phyloP scores from a whole-genome alignment of 129 eudicot genomes.

The Calendula officinalis region DNA sequence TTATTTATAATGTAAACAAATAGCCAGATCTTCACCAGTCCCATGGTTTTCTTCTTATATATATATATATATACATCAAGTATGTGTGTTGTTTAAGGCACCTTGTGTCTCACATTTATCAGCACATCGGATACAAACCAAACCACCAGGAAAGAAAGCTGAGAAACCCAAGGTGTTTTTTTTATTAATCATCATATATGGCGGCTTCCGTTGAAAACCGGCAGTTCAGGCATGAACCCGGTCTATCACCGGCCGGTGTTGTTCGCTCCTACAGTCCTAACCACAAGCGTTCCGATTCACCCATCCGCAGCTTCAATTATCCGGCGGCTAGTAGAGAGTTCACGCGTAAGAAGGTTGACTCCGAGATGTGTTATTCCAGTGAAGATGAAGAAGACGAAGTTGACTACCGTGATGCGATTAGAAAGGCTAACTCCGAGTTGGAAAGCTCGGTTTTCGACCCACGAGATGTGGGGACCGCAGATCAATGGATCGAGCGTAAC shows the following conservation, averaged over 20 bases:
- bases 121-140: constrained; percentile 22
- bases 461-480: constrained; percentile 71
- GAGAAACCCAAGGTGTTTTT: neutral
- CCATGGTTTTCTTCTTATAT: neutral
- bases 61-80: constrained; percentile 14
- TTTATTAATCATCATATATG: constrained; percentile 28
- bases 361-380: constrained; percentile 29
- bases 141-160: neutral
- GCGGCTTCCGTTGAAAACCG: constrained; percentile 90
- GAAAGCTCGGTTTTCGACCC: constrained; percentile 61
- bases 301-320: constrained; percentile 37
- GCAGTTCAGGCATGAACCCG: constrained; percentile 51
- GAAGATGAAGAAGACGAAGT: constrained; percentile 37
- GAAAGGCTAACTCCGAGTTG: constrained; percentile 47
- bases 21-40: constrained; percentile 4
- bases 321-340: constrained; percentile 20
- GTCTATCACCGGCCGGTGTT: constrained; percentile 32
- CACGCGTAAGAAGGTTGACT: neutral
- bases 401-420: constrained; percentile 33
- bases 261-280: constrained; percentile 32
- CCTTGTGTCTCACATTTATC: constrained; percentile 29
- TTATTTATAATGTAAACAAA: constrained; percentile 1
- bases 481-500: constrained; percentile 79
- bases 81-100: constrained; percentile 22
- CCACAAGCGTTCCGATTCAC: constrained; percentile 58